A percentile compares a stretch with the other conserved stretches of the same genome.
Evolutionary conservation across 2,329 filamentous ascomycete species (phyloP).

Genomic region (Hypoxylon sp.): DNA sequence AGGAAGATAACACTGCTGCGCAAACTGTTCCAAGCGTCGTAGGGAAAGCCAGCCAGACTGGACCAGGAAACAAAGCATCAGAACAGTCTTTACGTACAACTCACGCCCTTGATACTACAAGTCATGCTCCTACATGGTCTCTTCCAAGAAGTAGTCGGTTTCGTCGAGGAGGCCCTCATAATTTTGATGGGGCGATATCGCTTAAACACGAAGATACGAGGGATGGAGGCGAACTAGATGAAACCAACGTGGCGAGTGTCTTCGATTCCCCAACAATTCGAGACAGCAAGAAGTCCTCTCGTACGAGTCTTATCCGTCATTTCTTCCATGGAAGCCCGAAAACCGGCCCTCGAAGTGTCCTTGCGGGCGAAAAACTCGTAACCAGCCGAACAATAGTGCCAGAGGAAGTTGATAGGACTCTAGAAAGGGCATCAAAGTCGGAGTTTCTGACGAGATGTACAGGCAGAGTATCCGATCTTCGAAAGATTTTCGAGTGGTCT

Average conservation of each 20-base stretch:
- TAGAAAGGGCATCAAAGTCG: constrained; percentile 22
- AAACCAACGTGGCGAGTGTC: neutral
- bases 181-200: constrained; percentile 24
- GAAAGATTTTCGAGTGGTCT: constrained; percentile 51
- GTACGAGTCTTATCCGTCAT: constrained; percentile 16
- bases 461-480: constrained; percentile 53
- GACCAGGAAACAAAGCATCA: constrained; percentile 15
- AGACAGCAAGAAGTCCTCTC: constrained; percentile 4
- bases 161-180: constrained; percentile 28
- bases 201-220: neutral
- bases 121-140: constrained; percentile 12
- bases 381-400: neutral
- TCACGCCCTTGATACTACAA: neutral
- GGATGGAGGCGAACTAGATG: neutral
- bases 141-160: constrained; percentile 32
- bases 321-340: constrained; percentile 18
- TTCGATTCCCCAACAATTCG: neutral
- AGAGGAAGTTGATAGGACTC: neutral
- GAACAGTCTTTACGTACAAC: constrained; percentile 15
- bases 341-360: neutral
- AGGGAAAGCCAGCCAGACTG: neutral
- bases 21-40: neutral
- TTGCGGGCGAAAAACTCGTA: neutral
- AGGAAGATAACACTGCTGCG: constrained; percentile 4
- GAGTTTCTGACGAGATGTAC: constrained; percentile 28